Conservation (phyloP, 371 early-diverging fungal genomes). For the Mortierella sp. region DNA sequence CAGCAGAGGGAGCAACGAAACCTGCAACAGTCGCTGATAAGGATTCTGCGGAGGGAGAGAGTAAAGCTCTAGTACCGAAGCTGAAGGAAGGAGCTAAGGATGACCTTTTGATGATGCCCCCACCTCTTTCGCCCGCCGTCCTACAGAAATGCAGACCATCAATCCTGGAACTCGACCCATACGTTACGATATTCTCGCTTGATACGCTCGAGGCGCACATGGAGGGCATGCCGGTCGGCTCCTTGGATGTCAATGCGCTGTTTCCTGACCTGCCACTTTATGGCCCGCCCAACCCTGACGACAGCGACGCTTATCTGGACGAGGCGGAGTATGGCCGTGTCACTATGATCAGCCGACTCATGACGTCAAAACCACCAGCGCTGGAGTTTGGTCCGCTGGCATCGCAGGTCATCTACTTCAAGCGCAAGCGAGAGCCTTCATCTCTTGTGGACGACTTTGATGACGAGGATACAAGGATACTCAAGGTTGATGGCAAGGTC, state of each 20-base stretch:
- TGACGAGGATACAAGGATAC: slow-evolving; percentile 55
- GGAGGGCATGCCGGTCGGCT: slow-evolving; percentile 36
- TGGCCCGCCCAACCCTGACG: slow-evolving; percentile 59
- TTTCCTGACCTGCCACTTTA: slow-evolving; percentile 60
- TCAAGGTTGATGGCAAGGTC: slow-evolving; percentile 50
- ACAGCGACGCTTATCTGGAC: slow-evolving; percentile 50
- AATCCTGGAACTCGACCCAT: slow-evolving; percentile 44
- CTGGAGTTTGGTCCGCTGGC: slow-evolving; percentile 56
- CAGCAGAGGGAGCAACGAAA: slow-evolving; percentile 2
- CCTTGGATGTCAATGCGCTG: slow-evolving; percentile 51
- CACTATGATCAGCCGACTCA: slow-evolving; percentile 51
- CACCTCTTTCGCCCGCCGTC: slow-evolving; percentile 50
- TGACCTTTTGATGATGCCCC: slow-evolving; percentile 53
- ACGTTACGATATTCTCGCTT: slow-evolving; percentile 30
- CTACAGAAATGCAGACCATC: slow-evolving; percentile 46
- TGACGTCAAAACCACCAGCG: slow-evolving; percentile 38
- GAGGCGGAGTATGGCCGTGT: slow-evolving; percentile 50
- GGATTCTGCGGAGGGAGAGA: slow-evolving; percentile 15
- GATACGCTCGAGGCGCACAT: slow-evolving; percentile 34
- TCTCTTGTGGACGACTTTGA: slow-evolving; percentile 57
- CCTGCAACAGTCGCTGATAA: background rate
- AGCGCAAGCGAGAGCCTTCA: slow-evolving; percentile 58
- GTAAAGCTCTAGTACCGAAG: slow-evolving; percentile 30
- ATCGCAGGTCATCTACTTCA: slow-evolving; percentile 58
- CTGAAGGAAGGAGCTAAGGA: slow-evolving; percentile 52